Evolutionary conservation across 805 yeast species (phyloP).

Genomic region (Saccharomycodes ludwigii): DNA sequence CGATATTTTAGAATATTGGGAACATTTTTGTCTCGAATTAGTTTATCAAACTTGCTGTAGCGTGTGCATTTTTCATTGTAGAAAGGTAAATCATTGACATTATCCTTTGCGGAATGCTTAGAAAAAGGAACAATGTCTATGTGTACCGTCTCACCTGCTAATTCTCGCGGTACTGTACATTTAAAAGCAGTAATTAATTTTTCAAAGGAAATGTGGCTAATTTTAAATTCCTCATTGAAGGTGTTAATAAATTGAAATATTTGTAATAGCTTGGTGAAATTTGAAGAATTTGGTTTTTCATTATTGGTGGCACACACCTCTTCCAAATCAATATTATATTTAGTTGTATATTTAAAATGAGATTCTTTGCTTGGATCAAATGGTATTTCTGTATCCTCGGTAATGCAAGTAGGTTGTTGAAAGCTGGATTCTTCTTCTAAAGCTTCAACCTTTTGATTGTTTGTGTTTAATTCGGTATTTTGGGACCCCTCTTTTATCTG

Average conservation of each 20-base stretch:
- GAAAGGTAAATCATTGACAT: not conserved
- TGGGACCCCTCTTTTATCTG: too few species aligned
- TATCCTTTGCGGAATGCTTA: too few species aligned
- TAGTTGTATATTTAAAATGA: constrained; percentile 9
- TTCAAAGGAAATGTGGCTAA: constrained; percentile 19
- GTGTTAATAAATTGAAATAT: constrained; percentile 21
- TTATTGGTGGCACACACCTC: constrained; percentile 7
- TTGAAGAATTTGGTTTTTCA: constrained; percentile 4
- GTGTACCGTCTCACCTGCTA: constrained; percentile 17
- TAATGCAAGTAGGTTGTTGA: constrained; percentile 13
- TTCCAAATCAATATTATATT: constrained; percentile 16
- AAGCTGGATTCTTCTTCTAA: too few species aligned
- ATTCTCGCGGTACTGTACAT: constrained; percentile 18
- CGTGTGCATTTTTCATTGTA: constrained; percentile 14
- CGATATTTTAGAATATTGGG: constrained; percentile 8
- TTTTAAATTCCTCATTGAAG: constrained; percentile 14
- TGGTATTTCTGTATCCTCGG: constrained; percentile 18
- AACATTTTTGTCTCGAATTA: constrained; percentile 9
- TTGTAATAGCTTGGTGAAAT: constrained; percentile 17
- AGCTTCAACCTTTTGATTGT: too few species aligned
- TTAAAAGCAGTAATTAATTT: constrained; percentile 18
- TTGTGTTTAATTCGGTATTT: too few species aligned
- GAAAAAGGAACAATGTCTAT: constrained; percentile 3
- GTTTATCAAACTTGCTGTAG: constrained; percentile 10
- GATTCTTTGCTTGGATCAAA: constrained; percentile 6